Evolutionary conservation across 169 alveolate species (phyloP).

Genomic region (Cryptosporidium parvum): DNA sequence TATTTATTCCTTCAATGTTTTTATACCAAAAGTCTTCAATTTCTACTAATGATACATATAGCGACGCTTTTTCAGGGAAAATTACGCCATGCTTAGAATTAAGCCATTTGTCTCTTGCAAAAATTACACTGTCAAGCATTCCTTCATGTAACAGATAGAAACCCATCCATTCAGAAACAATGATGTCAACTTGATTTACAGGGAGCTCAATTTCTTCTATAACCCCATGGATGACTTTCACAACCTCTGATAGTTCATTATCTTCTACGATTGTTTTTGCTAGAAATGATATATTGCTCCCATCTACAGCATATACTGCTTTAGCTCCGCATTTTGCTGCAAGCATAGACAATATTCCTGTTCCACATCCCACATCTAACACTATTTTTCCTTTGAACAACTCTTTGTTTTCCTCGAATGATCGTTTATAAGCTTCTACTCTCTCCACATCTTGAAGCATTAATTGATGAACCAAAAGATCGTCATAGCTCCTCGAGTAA

Average conservation of each 20-base stretch:
- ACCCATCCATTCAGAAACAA: conserved; percentile 92
- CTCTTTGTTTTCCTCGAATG: conserved; percentile 73
- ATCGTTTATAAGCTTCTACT: conserved; percentile 69
- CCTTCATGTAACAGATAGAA: conserved; percentile 88
- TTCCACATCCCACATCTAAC: conserved; percentile 91
- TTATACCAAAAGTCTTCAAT: conserved; percentile 66
- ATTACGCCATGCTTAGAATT: conserved; percentile 55
- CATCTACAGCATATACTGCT: conserved; percentile 87
- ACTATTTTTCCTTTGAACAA: conserved; percentile 83
- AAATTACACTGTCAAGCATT: conserved; percentile 88
- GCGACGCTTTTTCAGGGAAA: conserved; percentile 62
- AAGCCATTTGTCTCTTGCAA: conserved; percentile 89
- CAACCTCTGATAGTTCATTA: conserved; percentile 81
- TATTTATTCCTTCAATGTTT: conserved; percentile 44
- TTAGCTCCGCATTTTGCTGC: conserved; percentile 91
- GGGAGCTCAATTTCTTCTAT: conserved; percentile 86
- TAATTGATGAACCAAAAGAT: conserved; percentile 78
- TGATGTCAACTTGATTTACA: conserved; percentile 81
- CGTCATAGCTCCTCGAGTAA: conserved; percentile 76
- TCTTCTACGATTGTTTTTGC: conserved; percentile 82
- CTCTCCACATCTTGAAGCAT: conserved; percentile 81
- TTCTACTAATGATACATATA: conserved; percentile 64
- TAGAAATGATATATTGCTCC: conserved; percentile 82
- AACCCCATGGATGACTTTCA: conserved; percentile 81
- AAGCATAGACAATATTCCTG: conserved; percentile 86